These are phyloP conservation scores for Calonectria pseudoturangicola DNA, from an alignment of 2,329 filamentous ascomycete genomes.

Conservation along the genomic window DNA sequence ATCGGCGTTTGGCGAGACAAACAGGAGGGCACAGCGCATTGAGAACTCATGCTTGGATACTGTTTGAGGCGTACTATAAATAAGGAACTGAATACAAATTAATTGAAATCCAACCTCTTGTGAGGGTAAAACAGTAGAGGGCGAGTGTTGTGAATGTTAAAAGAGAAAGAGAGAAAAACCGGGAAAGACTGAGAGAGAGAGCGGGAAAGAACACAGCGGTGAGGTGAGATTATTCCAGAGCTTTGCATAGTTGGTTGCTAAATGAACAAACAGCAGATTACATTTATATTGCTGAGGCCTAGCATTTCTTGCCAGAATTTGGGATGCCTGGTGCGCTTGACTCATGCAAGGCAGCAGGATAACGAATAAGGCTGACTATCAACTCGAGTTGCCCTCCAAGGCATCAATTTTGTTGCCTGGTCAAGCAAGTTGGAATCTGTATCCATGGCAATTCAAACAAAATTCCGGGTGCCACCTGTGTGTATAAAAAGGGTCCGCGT, in stretches of 20 bases:
- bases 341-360: slow-evolving; percentile 31
- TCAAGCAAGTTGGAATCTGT: slow-evolving; percentile 1
- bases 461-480: slow-evolving; percentile 34
- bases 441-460: slow-evolving; percentile 14
- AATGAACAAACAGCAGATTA: too few species aligned
- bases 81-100: slow-evolving; percentile 31
- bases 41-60: slow-evolving; percentile 23
- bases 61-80: neutral
- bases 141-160: neutral
- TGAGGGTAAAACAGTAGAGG: too few species aligned
- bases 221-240: neutral
- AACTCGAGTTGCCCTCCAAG: neutral
- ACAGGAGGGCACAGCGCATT: slow-evolving; percentile 9
- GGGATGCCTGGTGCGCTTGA: neutral
- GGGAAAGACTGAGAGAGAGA: too few species aligned
- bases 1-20: slow-evolving; percentile 26
- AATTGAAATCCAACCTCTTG: neutral
- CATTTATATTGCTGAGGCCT: neutral
- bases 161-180: neutral
- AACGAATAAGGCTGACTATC: neutral
- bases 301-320: neutral
- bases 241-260: neutral
- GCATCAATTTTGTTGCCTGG: slow-evolving; percentile 34
- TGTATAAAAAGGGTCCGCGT: slow-evolving; percentile 29
- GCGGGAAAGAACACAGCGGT: too few species aligned